Base-by-base conservation (phyloP, 495 filamentous ascomycete species). In the Cercophora sp. region DNA sequence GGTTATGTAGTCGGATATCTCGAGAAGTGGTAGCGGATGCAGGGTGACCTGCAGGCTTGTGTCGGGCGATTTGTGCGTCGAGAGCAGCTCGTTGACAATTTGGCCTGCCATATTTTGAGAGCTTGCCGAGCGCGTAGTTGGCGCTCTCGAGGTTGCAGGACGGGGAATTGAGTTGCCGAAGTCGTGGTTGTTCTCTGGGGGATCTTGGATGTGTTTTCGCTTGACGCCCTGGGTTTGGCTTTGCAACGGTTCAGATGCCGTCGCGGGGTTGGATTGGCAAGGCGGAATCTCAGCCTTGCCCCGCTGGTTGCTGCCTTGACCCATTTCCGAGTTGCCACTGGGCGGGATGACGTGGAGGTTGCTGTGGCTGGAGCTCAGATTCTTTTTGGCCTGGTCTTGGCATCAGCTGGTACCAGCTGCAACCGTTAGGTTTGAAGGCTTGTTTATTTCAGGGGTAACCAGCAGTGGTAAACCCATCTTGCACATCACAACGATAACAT, bases 1-100 rank as follows among this genome's bases (percentile, higher is more conserved):
- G 35, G 92, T 94, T 66, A 96, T 90, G 68, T 91, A 92, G 73
- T 99, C 93, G 45, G 91, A 96, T 54, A 99, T 91, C 16, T 88
- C 95, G 70, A 99, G 88, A 45, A 97, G 83, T 25, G 94, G 89
- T 8, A 99, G 84, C 35, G 93, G 93, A 63, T 99, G 93, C 4
- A 99, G 83, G 59, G 89, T 85, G 24, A 91, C 84, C 57, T 87
- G 82, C 15, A 94, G 82, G 19, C 86, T 84, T 11, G 88, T 88
- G 51, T 91, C 88, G 8, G 87, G 81, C 60, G 85, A 68, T 56
- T 75, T 73, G 52, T 78, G 74, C 8, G 68, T 67, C 8, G 78
- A 81, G 18, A 80, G 56, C 52, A 65, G 52, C 39, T 58, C 48
- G 58, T 65, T 65, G 31, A 43, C 57, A 27, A 46, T 34, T 24